Conservation (phyloP, 2,329 filamentous ascomycete species). For the Ophiostoma pallidulum region DNA sequence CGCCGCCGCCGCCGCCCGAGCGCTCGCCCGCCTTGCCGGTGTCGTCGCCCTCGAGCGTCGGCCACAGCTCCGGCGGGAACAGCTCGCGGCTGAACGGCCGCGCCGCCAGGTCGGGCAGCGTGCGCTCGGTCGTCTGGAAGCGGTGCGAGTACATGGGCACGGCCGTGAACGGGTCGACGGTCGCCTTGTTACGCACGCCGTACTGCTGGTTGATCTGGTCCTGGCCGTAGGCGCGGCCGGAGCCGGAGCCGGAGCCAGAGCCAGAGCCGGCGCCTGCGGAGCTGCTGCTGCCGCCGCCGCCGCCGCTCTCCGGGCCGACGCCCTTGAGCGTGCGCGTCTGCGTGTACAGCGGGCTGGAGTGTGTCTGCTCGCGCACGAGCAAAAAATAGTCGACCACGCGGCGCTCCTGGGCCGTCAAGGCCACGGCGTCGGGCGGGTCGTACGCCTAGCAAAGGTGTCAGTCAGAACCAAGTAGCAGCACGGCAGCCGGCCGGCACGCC, state of each 20-base stretch:
- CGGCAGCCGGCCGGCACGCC: too few species aligned
- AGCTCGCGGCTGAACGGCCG: constrained; percentile 40
- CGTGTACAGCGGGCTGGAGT: constrained; percentile 47
- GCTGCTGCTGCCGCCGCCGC: too few species aligned
- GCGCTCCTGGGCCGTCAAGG: constrained; percentile 35
- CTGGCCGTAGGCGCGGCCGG: constrained; percentile 39
- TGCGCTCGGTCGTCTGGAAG: constrained; percentile 41
- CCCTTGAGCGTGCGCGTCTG: constrained; percentile 36
- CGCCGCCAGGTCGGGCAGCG: constrained; percentile 43
- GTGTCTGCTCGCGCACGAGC: constrained; percentile 47
- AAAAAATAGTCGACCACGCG: constrained; percentile 42
- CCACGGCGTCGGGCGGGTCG: constrained; percentile 36
- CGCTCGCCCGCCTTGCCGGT: constrained; percentile 18
- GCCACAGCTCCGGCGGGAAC: constrained; percentile 47
- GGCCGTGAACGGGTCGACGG: constrained; percentile 47
- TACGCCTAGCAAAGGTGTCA: too few species aligned
- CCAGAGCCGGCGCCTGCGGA: too few species aligned
- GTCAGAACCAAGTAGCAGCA: too few species aligned
- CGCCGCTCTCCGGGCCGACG: constrained; percentile 16
- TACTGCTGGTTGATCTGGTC: constrained; percentile 50
- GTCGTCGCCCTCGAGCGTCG: constrained; percentile 42
- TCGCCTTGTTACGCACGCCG: constrained; percentile 45
- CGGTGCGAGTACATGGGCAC: constrained; percentile 50
- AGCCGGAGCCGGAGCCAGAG: too few species aligned
- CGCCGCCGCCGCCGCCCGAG: constrained; percentile 11